Evolutionary conservation across 2,329 filamentous ascomycete species (phyloP).

Genomic region (Capronia coronata): DNA sequence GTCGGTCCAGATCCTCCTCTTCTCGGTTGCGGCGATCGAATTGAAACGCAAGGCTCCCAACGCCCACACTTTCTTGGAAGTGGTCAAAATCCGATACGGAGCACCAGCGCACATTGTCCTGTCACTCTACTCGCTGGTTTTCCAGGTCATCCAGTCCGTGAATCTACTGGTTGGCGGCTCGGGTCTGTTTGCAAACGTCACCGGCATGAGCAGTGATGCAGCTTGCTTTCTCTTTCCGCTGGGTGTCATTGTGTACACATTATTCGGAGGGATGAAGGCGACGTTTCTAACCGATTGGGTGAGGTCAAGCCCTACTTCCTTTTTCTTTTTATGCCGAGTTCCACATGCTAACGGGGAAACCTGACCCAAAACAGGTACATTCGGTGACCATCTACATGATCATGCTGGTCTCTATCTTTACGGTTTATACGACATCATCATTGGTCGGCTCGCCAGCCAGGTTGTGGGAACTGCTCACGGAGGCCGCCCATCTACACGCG

Average conservation of each 20-base stretch:
- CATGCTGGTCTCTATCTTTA: conserved; percentile 43
- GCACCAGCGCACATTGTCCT: conserved; percentile 38
- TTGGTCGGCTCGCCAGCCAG: conserved; percentile 41
- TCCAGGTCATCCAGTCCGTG: conserved; percentile 41
- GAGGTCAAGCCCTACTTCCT: no score
- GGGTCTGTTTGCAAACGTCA: conserved; percentile 65
- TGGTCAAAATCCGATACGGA: conserved; percentile 45
- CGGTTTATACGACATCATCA: no score
- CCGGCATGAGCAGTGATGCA: conserved; percentile 67
- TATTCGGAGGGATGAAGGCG: conserved; percentile 44
- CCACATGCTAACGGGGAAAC: no score
- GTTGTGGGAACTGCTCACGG: conserved; percentile 43
- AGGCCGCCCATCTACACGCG: conserved; percentile 37
- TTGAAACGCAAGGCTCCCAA: conserved; percentile 46
- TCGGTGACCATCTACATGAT: conserved; percentile 44
- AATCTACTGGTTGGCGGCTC: conserved; percentile 59
- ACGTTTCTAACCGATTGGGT: conserved; percentile 45
- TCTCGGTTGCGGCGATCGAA: conserved; percentile 59
- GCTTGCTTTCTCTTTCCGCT: conserved; percentile 76
- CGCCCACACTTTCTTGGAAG: conserved; percentile 47
- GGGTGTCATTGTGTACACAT: conserved; percentile 58
- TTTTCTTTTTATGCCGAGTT: no score
- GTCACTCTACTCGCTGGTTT: conserved; percentile 36
- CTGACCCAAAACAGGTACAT: no score
- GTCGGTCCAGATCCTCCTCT: conserved; percentile 76